Evolutionary conservation across 2,329 filamentous ascomycete species (phyloP).

Genomic region (Aspergillus thermomutatus): DNA sequence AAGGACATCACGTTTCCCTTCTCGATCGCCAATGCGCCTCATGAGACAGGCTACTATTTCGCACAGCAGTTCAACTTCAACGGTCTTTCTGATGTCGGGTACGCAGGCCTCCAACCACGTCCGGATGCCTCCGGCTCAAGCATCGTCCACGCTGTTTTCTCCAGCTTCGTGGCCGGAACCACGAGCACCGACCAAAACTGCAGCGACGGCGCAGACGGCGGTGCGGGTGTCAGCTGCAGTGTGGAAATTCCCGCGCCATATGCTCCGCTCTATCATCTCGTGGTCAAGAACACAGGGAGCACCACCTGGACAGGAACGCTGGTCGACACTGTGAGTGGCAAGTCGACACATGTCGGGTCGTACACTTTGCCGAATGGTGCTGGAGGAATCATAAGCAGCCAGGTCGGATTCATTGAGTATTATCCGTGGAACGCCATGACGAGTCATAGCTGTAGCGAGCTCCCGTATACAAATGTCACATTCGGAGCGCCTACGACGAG

Average conservation of each 20-base stretch:
- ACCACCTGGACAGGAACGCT: constrained; percentile 28
- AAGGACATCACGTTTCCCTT: constrained; percentile 24
- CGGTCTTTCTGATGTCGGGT: constrained; percentile 20
- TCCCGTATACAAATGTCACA: constrained; percentile 19
- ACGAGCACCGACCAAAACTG: constrained; percentile 23
- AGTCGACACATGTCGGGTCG: constrained; percentile 22
- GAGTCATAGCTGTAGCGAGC: constrained; percentile 12
- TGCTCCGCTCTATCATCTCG: constrained; percentile 17
- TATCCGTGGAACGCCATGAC: constrained; percentile 20
- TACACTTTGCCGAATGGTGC: constrained; percentile 23
- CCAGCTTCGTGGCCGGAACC: constrained; percentile 27
- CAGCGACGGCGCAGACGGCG: constrained; percentile 26
- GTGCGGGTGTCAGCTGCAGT: constrained; percentile 24
- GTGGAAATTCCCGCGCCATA: constrained; percentile 21
- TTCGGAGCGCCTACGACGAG: constrained; percentile 18
- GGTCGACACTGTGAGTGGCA: constrained; percentile 18
- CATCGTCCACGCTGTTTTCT: constrained; percentile 31
- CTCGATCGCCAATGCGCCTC: constrained; percentile 16
- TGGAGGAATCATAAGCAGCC: constrained; percentile 18
- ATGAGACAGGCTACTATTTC: constrained; percentile 25
- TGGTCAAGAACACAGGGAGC: constrained; percentile 20
- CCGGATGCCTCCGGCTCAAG: constrained; percentile 11
- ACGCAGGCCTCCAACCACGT: constrained; percentile 28
- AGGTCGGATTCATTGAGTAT: constrained; percentile 30
- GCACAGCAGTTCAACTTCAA: constrained; percentile 27